Percentiles rank a stretch among this genome's conserved stretches.
Evolutionary conservation across 2,329 filamentous ascomycete species (phyloP).

Genomic region (Teratosphaeria viscida): DNA sequence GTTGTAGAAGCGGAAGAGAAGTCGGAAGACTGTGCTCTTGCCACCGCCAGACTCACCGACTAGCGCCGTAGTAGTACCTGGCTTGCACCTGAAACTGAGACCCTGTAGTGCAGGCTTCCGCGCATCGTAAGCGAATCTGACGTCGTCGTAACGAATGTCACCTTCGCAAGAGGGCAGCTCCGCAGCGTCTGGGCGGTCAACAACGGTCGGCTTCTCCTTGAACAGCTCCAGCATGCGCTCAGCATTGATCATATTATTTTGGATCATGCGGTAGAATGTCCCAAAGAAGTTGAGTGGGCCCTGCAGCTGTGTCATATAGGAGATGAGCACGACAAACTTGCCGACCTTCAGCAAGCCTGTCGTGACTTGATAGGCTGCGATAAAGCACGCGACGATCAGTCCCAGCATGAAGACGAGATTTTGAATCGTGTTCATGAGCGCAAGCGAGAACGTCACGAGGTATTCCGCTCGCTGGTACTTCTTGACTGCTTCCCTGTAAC

Average conservation of each 20-base stretch:
- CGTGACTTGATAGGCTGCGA: constrained; percentile 60
- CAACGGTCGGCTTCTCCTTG: constrained; percentile 86
- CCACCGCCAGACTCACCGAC: constrained; percentile 95
- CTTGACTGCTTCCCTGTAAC: constrained; percentile 46
- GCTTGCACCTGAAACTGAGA: constrained; percentile 72
- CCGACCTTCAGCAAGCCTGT: constrained; percentile 51
- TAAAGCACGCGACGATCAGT: constrained; percentile 57
- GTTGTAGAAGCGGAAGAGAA: constrained; percentile 96
- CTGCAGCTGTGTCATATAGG: constrained; percentile 65
- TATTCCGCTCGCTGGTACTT: constrained; percentile 50
- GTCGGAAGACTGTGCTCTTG: constrained; percentile 90
- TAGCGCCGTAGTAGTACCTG: constrained; percentile 88
- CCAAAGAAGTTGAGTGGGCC: constrained; percentile 67
- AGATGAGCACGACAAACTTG: constrained; percentile 59
- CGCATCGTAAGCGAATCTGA: constrained; percentile 81
- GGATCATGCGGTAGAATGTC: constrained; percentile 90
- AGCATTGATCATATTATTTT: constrained; percentile 94
- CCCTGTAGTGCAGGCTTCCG: constrained; percentile 77
- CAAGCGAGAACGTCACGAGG: constrained; percentile 45
- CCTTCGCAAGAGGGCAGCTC: constrained; percentile 61
- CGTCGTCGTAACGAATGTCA: constrained; percentile 76
- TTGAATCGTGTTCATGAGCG: constrained; percentile 51
- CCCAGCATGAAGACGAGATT: constrained; percentile 54
- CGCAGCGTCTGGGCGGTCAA: constrained; percentile 59
- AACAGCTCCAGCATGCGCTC: constrained; percentile 92